phyloP scores from a whole-genome alignment of 495 filamentous ascomycete genomes.

The Hyaloscypha finlandica region DNA sequence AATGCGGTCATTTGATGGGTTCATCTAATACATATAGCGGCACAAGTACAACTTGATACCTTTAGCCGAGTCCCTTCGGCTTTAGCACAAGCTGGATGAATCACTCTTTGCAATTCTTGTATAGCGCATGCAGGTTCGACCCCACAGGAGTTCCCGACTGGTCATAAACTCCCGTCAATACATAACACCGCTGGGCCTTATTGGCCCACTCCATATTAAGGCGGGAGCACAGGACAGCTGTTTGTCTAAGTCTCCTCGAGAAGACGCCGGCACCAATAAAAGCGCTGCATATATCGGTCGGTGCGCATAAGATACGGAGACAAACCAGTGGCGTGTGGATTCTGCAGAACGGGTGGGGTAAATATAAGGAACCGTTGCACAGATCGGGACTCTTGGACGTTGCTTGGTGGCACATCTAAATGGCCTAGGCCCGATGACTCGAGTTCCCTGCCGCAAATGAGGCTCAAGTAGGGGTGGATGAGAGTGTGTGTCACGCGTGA shows the following conservation, averaged over 20 bases:
- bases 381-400: constrained; percentile 40
- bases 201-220: background rate
- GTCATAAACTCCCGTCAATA: too few species aligned
- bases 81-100: too few species aligned
- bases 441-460: too few species aligned
- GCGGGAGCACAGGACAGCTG: constrained; percentile 6
- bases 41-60: too few species aligned
- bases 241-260: background rate
- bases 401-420: too few species aligned
- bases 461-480: too few species aligned
- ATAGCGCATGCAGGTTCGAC: background rate
- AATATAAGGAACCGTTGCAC: background rate
- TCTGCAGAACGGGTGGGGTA: background rate
- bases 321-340: background rate
- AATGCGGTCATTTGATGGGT: too few species aligned
- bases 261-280: constrained; percentile 6
- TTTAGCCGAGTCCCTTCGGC: too few species aligned
- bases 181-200: constrained; percentile 1
- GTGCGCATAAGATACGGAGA: background rate
- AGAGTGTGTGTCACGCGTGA: too few species aligned
- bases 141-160: too few species aligned
- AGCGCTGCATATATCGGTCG: background rate
- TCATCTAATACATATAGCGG: too few species aligned
- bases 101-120: background rate
- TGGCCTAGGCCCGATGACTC: too few species aligned